These are phyloP conservation scores for Melaleuca quinquenervia DNA, from an alignment of 345 rosid species.

Conservation along the genomic window DNA sequence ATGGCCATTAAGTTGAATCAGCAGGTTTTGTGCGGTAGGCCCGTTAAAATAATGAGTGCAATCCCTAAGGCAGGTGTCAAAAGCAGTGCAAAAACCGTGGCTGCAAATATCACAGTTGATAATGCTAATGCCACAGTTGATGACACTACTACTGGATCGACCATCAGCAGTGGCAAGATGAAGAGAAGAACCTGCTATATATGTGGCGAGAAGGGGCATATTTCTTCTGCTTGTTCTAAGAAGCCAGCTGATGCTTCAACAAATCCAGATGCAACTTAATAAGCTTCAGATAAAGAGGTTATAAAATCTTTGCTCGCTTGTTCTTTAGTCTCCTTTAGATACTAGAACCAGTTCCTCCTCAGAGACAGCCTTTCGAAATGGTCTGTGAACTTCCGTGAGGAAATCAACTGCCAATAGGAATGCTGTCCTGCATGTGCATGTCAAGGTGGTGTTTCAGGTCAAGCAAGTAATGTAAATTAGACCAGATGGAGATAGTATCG, in stretches of 20 bases:
- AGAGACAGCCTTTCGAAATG: neutral
- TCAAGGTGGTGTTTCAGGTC: neutral
- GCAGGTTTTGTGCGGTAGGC: slow-evolving; percentile 57
- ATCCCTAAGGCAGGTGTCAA: slow-evolving; percentile 31
- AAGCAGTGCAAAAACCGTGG: neutral
- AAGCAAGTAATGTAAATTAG: neutral
- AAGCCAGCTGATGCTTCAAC: slow-evolving; percentile 2
- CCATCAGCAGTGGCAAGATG: slow-evolving; percentile 42
- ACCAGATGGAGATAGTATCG: neutral
- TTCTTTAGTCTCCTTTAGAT: neutral
- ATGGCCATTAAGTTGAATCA: slow-evolving; percentile 86
- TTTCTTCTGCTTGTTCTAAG: slow-evolving; percentile 64
- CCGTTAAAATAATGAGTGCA: slow-evolving; percentile 81
- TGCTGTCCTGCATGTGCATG: neutral
- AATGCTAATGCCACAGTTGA: slow-evolving; percentile 1
- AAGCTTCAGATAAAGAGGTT: neutral
- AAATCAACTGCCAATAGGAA: neutral
- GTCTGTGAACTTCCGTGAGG: neutral
- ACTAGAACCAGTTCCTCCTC: neutral
- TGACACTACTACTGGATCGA: neutral
- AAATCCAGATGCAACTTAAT: neutral
- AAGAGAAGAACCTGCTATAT: slow-evolving; percentile 69
- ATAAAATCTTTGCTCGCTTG: neutral
- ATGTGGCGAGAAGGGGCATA: slow-evolving; percentile 74
- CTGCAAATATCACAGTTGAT: neutral